Conservation (phyloP, 2,329 filamentous ascomycete species). For the Colletotrichum liaoningense region DNA sequence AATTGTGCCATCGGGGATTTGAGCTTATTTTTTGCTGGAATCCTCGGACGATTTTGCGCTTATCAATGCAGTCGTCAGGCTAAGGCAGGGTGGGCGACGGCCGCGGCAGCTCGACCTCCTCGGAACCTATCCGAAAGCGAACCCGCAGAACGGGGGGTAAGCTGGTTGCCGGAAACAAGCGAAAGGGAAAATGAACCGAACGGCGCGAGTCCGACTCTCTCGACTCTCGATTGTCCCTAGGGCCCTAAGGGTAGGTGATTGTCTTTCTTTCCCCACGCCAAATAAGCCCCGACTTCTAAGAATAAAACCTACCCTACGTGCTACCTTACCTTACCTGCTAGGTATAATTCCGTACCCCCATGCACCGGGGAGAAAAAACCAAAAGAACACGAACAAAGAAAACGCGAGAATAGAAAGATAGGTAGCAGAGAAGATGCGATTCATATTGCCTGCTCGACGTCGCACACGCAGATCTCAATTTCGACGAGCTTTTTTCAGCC, state of each 20-base stretch:
- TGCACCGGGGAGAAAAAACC: too few relatives aligned
- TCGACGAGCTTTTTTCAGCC: not conserved
- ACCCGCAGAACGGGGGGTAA: too few relatives aligned
- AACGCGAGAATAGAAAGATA: not conserved
- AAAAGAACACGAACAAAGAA: not conserved
- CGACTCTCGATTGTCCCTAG: too few relatives aligned
- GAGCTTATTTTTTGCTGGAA: not conserved
- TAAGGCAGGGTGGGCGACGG: too few relatives aligned
- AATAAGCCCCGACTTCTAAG: not conserved
- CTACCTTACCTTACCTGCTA: too few relatives aligned
- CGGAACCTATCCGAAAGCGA: not conserved
- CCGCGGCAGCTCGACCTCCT: not conserved
- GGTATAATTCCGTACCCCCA: too few relatives aligned
- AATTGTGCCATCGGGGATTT: slow-evolving; percentile 36
- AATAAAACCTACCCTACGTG: not conserved
- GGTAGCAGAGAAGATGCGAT: not conserved
- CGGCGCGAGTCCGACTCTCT: not conserved
- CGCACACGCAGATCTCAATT: not conserved
- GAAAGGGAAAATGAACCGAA: too few relatives aligned
- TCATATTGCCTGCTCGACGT: not conserved
- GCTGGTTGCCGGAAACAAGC: too few relatives aligned
- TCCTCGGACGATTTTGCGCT: fast-evolving
- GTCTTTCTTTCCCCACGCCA: not conserved
- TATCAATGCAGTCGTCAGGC: fast-evolving
- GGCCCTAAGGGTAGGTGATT: too few relatives aligned